Evolutionary conservation across 2,329 filamentous ascomycete species (phyloP), one percentile per base, ranked within the genome.

Genomic region (Penicillium decumbens): DNA sequence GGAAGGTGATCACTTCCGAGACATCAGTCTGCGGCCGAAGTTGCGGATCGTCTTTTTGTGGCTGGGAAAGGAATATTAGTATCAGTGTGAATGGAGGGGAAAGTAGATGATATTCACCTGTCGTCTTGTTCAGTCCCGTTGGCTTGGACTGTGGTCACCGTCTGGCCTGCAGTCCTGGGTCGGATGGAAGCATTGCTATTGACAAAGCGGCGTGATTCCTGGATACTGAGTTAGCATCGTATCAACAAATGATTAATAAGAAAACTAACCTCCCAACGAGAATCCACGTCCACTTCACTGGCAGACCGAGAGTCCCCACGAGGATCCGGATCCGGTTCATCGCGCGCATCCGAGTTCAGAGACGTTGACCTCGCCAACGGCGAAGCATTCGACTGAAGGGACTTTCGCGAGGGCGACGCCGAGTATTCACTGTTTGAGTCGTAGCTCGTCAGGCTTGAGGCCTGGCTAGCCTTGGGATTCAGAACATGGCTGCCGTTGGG

Each of bases 371-470:
- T 59, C 15, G 57, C 63, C 43, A 71, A 63, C 4, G 68, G 69
- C 24, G 67, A 71, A n/a, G 62, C 60, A 41, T 62, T 63, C 3
- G 68, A 71, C 33, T 68, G 65, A 50, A 63, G 61, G 2, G 69
- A 72, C 41, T 62, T 67, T 30, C 68, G 63, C 3, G 69, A 67
- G 4, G 61, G 63, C 5, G 67, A 66, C 41, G 66, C 67, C 2
- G 68, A 71, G 27, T 61, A 64, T 32, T 72, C 70, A 40, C 67
- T 68, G 33, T 64, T 67, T 6, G 70, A 72, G 52, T 71, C 70
- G 13, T 63, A 64, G 46, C 70, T 72, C 5, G 58, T 57, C 40
- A 72, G 44, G 46, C 68, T 72, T 1, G 60, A 60, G 24, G 60
- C 51, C n/a, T 66, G 57, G 38, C 68, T 67, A 7, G 58, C 63